Percentiles rank a stretch among this genome's conserved stretches.
Evolutionary conservation across 2,329 filamentous ascomycete genomes (phyloP).

Genomic region (Colletotrichum sp.): DNA sequence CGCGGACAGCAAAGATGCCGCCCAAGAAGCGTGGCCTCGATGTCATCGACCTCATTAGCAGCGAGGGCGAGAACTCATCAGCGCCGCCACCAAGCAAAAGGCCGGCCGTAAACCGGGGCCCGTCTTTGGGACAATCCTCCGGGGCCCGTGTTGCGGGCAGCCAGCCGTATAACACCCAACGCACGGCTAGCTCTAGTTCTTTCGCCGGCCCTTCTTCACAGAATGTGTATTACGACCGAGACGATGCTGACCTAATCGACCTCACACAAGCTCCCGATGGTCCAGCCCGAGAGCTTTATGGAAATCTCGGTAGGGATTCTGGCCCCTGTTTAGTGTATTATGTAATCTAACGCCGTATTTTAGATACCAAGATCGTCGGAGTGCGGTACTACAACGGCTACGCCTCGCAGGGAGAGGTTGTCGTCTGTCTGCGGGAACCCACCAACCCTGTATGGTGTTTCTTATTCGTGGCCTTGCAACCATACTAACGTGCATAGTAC

Average conservation of each 20-base stretch:
- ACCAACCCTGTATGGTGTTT: constrained; percentile 54
- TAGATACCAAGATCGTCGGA: constrained; percentile 56
- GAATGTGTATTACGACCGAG: constrained; percentile 15
- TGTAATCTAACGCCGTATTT: background rate
- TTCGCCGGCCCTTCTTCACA: constrained; percentile 19
- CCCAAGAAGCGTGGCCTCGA: constrained; percentile 40
- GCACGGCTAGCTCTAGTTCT: background rate
- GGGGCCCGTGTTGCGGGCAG: constrained; percentile 22
- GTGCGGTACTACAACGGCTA: constrained; percentile 67
- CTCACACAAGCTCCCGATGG: constrained; percentile 49
- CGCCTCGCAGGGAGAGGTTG: constrained; percentile 67
- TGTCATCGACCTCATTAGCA: constrained; percentile 47
- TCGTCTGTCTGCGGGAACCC: constrained; percentile 69
- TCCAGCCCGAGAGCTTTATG: constrained; percentile 50
- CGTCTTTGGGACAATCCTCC: background rate
- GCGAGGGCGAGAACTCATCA: constrained; percentile 26
- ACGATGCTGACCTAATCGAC: constrained; percentile 46
- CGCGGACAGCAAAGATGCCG: background rate
- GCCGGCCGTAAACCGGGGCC: background rate
- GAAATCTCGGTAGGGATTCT: constrained; percentile 42
- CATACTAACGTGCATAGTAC: constrained; percentile 44
- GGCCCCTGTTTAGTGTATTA: background rate
- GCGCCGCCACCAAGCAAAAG: constrained; percentile 3
- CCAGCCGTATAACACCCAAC: constrained; percentile 1
- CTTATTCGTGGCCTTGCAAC: background rate